Evolutionary conservation across 768 basidiomycete genomes (phyloP).

Genomic region (Calocybe indica): DNA sequence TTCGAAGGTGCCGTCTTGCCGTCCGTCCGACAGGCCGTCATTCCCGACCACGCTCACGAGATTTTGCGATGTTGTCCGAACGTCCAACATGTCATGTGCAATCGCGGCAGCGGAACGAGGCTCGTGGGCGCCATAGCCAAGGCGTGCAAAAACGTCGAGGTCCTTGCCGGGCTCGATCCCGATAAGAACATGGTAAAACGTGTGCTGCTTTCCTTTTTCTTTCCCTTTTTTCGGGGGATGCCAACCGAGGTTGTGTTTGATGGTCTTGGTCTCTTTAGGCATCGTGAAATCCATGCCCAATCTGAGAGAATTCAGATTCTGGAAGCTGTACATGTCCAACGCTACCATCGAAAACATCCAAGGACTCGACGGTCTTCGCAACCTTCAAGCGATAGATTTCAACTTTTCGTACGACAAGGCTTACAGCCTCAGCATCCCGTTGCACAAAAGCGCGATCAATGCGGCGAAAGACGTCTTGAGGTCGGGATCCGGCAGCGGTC

Average conservation of each 20-base stretch:
- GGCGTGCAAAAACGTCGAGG: slow-evolving; percentile 21
- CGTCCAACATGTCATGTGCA: slow-evolving; percentile 19
- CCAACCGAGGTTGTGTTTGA: too few relatives aligned
- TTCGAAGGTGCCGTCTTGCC: slow-evolving; percentile 20
- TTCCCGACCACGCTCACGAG: slow-evolving; percentile 22
- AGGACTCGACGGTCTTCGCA: too few relatives aligned
- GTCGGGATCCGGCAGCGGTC: too few relatives aligned
- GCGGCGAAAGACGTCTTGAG: too few relatives aligned
- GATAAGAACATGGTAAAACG: slow-evolving; percentile 19
- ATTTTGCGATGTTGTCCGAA: slow-evolving; percentile 24
- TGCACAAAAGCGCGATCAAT: too few relatives aligned
- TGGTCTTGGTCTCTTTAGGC: slow-evolving; percentile 3
- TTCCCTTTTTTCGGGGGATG: not conserved
- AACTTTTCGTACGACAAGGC: too few relatives aligned
- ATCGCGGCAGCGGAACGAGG: slow-evolving; percentile 14
- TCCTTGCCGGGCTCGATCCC: slow-evolving; percentile 15
- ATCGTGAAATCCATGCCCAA: slow-evolving; percentile 14
- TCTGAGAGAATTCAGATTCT: slow-evolving; percentile 13
- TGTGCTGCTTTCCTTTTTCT: slow-evolving; percentile 7
- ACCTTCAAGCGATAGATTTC: too few relatives aligned
- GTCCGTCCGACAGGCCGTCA: slow-evolving; percentile 14
- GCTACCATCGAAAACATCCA: too few relatives aligned
- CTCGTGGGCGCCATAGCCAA: slow-evolving; percentile 22
- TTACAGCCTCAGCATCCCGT: too few relatives aligned
- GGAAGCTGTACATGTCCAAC: too few relatives aligned